Base-by-base conservation (phyloP, 768 basidiomycete species). In the Lactifluus hygrophoroides region DNA sequence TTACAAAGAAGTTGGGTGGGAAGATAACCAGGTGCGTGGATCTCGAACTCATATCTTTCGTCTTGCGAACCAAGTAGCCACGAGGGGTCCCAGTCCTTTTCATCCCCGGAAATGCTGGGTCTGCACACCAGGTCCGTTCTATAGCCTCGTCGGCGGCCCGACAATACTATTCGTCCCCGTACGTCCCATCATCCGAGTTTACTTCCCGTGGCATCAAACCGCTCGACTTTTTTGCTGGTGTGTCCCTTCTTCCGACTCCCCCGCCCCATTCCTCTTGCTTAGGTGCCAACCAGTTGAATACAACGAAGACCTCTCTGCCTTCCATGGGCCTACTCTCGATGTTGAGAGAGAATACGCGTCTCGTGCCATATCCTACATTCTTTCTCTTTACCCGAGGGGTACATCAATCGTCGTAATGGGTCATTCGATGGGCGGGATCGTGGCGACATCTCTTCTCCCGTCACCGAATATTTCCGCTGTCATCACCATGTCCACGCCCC, bases 381-480 rank as follows among this genome's bases (percentile, higher is more conserved):
- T 94, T 38, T 85, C 87, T 0, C 74, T 83, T 27, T 96, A 97
- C 69, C 80, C 82, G 2, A 60, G 73, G 14, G 68, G 78, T 53
- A 85, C 88, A 3, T 66, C 73, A 35, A 81, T 98, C 54, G 80
- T 88, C 47, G 67, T 98, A 57, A 74, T 98, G 69, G 96, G 89
- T 2, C 95, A 98, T 69, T 97, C 94, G 11, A 99, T 99, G 96
- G 96, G 96, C 23, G 96, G 96, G 10, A 74, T 95, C 47, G 93
- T 95, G 5, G 92, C 90, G 9, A 83, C 84, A 0, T 84, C 88
- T 5, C 76, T 94, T 14, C 80, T 94, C 10, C 82, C 88, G 2
- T 81, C 84, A 6, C 64, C 69, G 8, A 70, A 82, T 54, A 82
- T 95, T 40, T 82, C 86, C 9, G 81, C 85, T 0, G 78, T 98